Evolutionary conservation across 306 rosid species (phyloP), one percentile per base, ranked within the genome.

Genomic region (Aeschynomene evenia): DNA sequence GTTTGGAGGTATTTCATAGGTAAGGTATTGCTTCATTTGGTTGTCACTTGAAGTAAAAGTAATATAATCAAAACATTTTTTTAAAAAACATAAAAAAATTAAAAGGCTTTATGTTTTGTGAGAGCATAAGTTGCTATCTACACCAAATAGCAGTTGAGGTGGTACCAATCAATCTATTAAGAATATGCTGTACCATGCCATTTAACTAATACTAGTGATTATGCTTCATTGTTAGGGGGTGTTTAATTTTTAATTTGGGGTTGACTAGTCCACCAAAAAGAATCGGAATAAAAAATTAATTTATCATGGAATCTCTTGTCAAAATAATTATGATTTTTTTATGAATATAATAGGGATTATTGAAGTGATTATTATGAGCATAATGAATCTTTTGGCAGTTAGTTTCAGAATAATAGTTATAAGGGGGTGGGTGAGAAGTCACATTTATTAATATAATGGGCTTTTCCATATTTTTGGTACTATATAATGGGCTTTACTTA

Each of bases 31-130:
- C 52, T 85, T 85, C 61, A 61, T 52, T 62, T 86, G 76, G 95
- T 36, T 84, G 91, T 85, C 39, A 68, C 98, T 94, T 94, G 66
- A 90, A 87, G 97, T 75, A 54, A 90, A 94, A 90, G 94, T 66
- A 83, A 59, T n/a, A 45, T n/a, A 6, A n/a, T 45, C n/a, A 45
- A 45, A 45, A n/a, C 4, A 42, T n/a, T n/a, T n/a, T n/a, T n/a
- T 1, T 33, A 33, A 33, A 33, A 33, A 34, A 19, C 6, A 72
- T 62, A 34, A 66, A 45, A 10, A 63, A 55, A n/a, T n/a, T n/a
- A 52, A 37, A 20, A 18, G 46, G 49, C 6, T 45, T 31, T n/a
- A n/a, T n/a, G n/a, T n/a, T n/a, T 51, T 4, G 70, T 33, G 72
- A 82, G 83, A 75, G 71, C 79, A 59, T 66, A 57, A 26, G 89